Base-by-base conservation (phyloP, 306 rosid species). In the Sicyos baderoa region DNA sequence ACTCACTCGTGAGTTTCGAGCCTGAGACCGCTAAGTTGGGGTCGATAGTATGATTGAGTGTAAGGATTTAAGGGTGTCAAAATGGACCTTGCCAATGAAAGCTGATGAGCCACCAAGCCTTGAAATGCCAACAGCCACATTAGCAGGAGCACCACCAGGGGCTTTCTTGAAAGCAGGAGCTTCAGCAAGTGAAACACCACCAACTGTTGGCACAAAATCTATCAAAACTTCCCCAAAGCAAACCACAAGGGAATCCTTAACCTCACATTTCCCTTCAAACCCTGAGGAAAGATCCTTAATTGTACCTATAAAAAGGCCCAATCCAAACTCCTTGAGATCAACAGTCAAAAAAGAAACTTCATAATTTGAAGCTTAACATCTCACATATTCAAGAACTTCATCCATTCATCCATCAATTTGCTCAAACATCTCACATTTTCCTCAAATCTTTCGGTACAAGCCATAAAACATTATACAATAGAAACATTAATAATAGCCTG, bases 61-160 rank as follows among this genome's bases (percentile, higher is more conserved):
- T 25, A 18, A 40, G 14, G 40, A 19, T 13, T 13, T 1, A 29
- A 3, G 35, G 4, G 22, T 6, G 27, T 48, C 44, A 17, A 22
- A 52, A 50, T n/a, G 23, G 63, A 91, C 97, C 96, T 91, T 91
- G 82, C 97, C 96, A 40, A 89, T 78, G 68, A 89, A 89, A 72
- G 92, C 92, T 14, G 95, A 74, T 35, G 92, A 85, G 78, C 95
- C 90, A 40, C 97, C 97, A 1, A 91, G 79, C 84, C 83, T 85
- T 14, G 95, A 65, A 67, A 87, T 76, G 27, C 97, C 97, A 54
- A 89, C 96, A 68, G 96, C 95, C 70, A 91, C 97, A 79, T 91
- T 91, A 59, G 97, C 96, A 68, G 97, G 97, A 72, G 97, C 96
- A 73, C 97, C 97, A 58, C 97, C 97, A 2, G 95, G 96, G 53